phyloP scores from a whole-genome alignment of 768 basidiomycete species.

The Suillus subluteus region DNA sequence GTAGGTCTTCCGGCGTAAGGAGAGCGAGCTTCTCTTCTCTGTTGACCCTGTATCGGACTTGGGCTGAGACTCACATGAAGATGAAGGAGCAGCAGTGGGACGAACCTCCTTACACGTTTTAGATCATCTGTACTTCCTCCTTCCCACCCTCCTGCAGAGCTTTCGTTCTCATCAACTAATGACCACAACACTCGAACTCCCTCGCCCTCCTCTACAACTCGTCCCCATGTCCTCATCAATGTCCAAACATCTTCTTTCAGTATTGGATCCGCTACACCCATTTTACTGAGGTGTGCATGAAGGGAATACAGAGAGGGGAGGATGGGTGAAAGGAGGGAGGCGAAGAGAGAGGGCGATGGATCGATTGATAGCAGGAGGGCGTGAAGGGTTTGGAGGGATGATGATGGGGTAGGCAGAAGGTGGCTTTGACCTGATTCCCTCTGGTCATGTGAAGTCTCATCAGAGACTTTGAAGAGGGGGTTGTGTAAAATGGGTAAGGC shows the following conservation, averaged over 20 bases:
- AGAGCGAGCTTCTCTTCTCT: slow-evolving; percentile 41
- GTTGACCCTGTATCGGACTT: slow-evolving; percentile 8
- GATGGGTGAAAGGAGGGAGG: slow-evolving; percentile 68
- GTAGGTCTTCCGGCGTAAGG: slow-evolving; percentile 55
- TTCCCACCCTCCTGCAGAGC: slow-evolving; percentile 44
- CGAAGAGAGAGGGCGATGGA: slow-evolving; percentile 72
- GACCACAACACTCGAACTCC: slow-evolving; percentile 61
- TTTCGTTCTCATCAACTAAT: slow-evolving; percentile 41
- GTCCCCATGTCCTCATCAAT: slow-evolving; percentile 76
- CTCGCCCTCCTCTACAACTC: slow-evolving; percentile 56
- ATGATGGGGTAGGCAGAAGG: slow-evolving; percentile 29
- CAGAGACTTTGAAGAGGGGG: slow-evolving; percentile 43
- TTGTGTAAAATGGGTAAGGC: slow-evolving; percentile 55
- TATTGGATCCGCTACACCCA: slow-evolving; percentile 65
- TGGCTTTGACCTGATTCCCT: neutral
- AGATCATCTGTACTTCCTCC: slow-evolving; percentile 59
- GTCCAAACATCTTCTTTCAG: slow-evolving; percentile 61
- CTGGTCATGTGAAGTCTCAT: neutral
- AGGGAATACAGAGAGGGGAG: slow-evolving; percentile 69
- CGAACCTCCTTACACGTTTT: slow-evolving; percentile 47
- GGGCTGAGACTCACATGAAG: neutral
- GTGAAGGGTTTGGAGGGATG: slow-evolving; percentile 53
- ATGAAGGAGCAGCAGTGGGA: slow-evolving; percentile 8
- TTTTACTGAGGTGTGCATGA: slow-evolving; percentile 52
- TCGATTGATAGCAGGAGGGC: slow-evolving; percentile 74